Conservation (phyloP, 73 alveolate species). For the Tetrahymena borealis region DNA sequence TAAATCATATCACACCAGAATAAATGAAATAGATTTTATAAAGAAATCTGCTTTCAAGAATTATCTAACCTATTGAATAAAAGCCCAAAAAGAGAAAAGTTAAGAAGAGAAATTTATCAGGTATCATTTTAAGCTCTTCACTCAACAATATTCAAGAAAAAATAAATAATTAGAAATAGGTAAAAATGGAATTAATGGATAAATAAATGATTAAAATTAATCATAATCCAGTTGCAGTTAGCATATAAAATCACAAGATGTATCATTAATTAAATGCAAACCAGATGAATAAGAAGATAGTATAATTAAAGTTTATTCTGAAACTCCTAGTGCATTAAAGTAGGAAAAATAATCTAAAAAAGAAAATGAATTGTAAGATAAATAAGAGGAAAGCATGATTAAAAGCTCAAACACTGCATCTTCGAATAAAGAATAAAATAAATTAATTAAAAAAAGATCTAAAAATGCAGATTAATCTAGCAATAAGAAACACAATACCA, state of each 20-base stretch:
- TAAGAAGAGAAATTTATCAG: background rate
- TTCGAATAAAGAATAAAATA: background rate
- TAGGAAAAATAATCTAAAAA: background rate
- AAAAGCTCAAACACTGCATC: background rate
- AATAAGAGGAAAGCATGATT: background rate
- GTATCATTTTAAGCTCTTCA: background rate
- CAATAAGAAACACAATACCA: background rate
- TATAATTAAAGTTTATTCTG: background rate
- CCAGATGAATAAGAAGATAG: background rate
- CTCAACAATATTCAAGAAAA: background rate
- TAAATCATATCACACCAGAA: background rate
- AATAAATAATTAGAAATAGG: background rate
- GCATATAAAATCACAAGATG: background rate
- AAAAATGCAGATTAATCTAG: background rate
- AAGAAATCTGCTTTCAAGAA: background rate
- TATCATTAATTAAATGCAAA: background rate
- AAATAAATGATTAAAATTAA: background rate
- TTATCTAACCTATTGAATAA: background rate
- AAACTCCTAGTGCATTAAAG: background rate
- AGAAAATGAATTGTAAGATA: background rate
- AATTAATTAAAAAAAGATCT: background rate
- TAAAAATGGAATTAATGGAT: background rate
- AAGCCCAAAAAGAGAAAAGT: background rate
- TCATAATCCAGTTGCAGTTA: background rate
- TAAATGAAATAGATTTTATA: background rate